phyloP scores from a whole-genome alignment of 192 early-diverging fungal genomes.

The Globomyces pollinis-pini region DNA sequence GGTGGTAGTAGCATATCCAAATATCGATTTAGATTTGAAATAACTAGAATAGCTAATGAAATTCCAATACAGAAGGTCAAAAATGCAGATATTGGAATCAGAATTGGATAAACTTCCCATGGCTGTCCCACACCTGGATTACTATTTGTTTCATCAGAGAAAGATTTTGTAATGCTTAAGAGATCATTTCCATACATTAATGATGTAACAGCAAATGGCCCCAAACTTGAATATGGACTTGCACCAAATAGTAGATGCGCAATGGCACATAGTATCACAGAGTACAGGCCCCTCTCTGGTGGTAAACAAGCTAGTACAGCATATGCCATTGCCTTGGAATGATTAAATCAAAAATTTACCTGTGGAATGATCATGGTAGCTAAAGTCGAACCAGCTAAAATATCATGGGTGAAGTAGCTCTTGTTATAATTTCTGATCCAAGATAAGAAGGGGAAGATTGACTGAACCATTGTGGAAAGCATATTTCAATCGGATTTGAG shows the following conservation, averaged over 20 bases:
- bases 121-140: not conserved
- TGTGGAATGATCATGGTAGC: slow-evolving; percentile 2
- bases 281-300: slow-evolving; percentile 3
- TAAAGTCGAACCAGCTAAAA: slow-evolving; percentile 1
- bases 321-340: not conserved
- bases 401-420: not conserved
- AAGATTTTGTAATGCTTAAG: not conserved
- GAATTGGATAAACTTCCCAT: not conserved
- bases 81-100: not conserved
- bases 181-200: not conserved
- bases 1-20: not conserved
- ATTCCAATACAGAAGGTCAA: not conserved
- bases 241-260: slow-evolving; percentile 5
- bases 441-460: not conserved
- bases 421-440: not conserved
- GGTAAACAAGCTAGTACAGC: slow-evolving; percentile 1
- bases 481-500: too few species aligned
- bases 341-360: slow-evolving; percentile 7
- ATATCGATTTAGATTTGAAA: not conserved
- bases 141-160: too few species aligned
- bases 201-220: slow-evolving; percentile 7
- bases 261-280: not conserved
- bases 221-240: not conserved
- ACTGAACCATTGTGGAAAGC: not conserved
- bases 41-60: not conserved